Conservation (phyloP, 2,329 filamentous ascomycete genomes). For the Pyrenophora tritici-repentis region DNA sequence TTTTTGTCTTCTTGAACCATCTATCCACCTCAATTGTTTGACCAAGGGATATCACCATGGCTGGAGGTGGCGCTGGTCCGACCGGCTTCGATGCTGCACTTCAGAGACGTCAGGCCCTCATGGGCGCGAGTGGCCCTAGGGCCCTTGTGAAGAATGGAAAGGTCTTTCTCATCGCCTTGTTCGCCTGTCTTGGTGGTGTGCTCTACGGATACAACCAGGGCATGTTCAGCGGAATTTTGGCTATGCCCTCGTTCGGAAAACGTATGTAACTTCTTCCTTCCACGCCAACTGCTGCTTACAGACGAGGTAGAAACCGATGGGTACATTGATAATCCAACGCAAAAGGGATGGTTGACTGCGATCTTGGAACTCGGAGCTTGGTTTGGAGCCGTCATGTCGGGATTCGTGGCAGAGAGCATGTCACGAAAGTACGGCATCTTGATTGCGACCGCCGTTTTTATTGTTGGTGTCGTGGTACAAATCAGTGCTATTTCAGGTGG, state of each 20-base stretch:
- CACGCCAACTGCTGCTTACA: background rate
- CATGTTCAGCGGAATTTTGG: conserved; percentile 72
- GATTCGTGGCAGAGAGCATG: conserved; percentile 71
- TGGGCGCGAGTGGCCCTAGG: conserved; percentile 48
- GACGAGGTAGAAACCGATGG: conserved; percentile 48
- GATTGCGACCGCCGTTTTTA: conserved; percentile 68
- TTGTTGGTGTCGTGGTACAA: conserved; percentile 72
- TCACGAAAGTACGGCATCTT: conserved; percentile 73
- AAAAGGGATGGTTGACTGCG: conserved; percentile 58
- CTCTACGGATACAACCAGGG: conserved; percentile 76
- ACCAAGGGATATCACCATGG: conserved; percentile 22
- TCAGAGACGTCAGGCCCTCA: conserved; percentile 28
- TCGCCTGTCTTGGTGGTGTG: conserved; percentile 58
- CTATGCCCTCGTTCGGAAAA: conserved; percentile 54
- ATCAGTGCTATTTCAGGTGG: conserved; percentile 63
- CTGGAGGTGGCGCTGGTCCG: conserved; percentile 25
- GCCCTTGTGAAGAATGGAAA: conserved; percentile 59
- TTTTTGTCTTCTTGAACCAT: background rate
- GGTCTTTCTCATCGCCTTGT: conserved; percentile 61
- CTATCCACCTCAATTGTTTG: background rate
- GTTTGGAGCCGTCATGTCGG: conserved; percentile 72
- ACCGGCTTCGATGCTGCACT: conserved; percentile 31
- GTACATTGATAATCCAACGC: conserved; percentile 46
- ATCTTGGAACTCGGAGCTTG: conserved; percentile 79
- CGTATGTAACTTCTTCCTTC: conserved; percentile 31